Percentiles rank a stretch among this genome's conserved stretches.
phyloP scores from a whole-genome alignment of 345 rosid species.

The Melaleuca quinquenervia region DNA sequence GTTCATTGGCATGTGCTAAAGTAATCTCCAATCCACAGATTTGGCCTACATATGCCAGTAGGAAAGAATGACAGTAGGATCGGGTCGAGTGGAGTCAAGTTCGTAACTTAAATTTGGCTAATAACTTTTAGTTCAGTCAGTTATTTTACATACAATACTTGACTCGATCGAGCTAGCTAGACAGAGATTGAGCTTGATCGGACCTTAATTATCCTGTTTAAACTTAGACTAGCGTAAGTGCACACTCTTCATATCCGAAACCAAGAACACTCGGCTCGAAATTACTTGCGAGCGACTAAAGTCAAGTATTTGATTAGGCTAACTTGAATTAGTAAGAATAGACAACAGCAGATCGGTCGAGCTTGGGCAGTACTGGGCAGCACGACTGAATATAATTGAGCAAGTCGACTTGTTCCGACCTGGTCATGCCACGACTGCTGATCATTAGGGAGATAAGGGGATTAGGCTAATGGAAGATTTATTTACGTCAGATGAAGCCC shows the following conservation, averaged over 20 bases:
- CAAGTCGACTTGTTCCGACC: not conserved
- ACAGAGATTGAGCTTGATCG: not conserved
- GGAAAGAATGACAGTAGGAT: not conserved
- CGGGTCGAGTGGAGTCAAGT: not conserved
- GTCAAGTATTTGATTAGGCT: not conserved
- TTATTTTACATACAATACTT: not conserved
- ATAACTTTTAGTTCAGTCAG: not conserved
- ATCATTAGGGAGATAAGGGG: not conserved
- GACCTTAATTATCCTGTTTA: not conserved
- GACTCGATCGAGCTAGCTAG: not conserved
- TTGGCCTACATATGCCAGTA: not conserved
- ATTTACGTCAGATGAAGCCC: not conserved
- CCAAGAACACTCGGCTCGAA: not conserved
- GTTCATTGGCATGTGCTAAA: not conserved
- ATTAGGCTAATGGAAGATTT: not conserved
- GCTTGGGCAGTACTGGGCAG: not conserved
- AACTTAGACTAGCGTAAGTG: not conserved
- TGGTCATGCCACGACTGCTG: not conserved
- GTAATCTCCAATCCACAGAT: not conserved
- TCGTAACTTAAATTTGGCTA: not conserved
- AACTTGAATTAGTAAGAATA: not conserved
- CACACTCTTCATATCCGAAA: not conserved
- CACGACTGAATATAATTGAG: not conserved
- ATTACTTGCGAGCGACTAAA: not conserved
- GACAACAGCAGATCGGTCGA: not conserved